A percentile compares a stretch with the other conserved stretches of the same genome.
phyloP scores from a whole-genome alignment of 2,329 filamentous ascomycete genomes.

The Neonectria punicea region DNA sequence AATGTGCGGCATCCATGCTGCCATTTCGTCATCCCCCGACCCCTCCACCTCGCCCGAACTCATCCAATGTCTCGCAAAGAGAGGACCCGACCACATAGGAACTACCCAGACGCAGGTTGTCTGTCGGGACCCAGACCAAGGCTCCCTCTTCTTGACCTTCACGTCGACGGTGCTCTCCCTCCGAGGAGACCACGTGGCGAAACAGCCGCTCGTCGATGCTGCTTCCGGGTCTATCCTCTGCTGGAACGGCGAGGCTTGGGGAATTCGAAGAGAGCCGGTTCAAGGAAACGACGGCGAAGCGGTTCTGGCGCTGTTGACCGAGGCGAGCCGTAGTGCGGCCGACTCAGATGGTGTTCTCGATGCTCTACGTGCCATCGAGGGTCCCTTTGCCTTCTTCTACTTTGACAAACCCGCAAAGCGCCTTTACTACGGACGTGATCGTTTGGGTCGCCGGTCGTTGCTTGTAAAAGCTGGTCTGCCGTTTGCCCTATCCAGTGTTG shows the following conservation, averaged over 20 bases:
- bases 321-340: constrained; percentile 49
- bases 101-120: constrained; percentile 49
- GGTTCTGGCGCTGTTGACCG: constrained; percentile 70
- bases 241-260: constrained; percentile 99
- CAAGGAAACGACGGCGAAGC: constrained; percentile 80
- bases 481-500: constrained; percentile 77
- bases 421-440: constrained; percentile 87
- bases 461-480: constrained; percentile 63
- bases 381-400: constrained; percentile 91
- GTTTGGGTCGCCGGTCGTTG: constrained; percentile 86
- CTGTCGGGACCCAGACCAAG: constrained; percentile 30
- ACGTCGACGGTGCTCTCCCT: constrained; percentile 90
- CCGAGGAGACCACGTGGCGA: constrained; percentile 76
- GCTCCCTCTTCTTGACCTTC: constrained; percentile 65
- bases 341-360: constrained; percentile 53
- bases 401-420: constrained; percentile 71
- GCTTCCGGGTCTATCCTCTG: constrained; percentile 75
- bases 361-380: constrained; percentile 71
- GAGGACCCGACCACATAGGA: constrained; percentile 69
- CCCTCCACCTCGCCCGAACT: constrained; percentile 50
- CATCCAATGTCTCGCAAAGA: constrained; percentile 60
- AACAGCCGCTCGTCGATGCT: constrained; percentile 76
- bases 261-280: constrained; percentile 67
- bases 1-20: constrained; percentile 72
- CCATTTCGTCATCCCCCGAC: constrained; percentile 52